Evolutionary conservation across 495 filamentous ascomycete species (phyloP), one percentile per base, ranked within the genome.

Genomic region (Rhypophila decipiens): DNA sequence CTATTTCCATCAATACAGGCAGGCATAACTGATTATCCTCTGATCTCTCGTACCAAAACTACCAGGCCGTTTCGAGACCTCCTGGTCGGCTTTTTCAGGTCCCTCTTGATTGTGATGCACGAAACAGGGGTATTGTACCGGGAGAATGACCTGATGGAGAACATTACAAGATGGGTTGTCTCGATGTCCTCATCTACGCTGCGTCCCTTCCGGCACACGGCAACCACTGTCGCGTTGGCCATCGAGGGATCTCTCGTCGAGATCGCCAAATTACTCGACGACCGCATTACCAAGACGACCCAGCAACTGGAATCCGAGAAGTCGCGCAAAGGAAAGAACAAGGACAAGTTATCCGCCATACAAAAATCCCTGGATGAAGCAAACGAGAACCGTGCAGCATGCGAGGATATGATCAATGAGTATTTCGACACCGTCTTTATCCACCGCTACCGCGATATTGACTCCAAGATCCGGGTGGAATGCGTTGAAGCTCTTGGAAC

Each of bases 361-460:
- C 75, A 90, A 44, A 71, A 74, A 27, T 77, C 69, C 41, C 72
- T 89, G 18, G 72, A 83, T 18, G 78, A 89, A 27, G 78, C 78
- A 15, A 79, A 85, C 44, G 58, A 78, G 44, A 83, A 79, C 50
- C 74, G 82, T 15, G 74, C 84, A 24, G 67, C 72, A 2, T 70
- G 88, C 39, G 79, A 90, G 52, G 73, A 71, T 1, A 75, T 80
- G 43, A 78, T 96, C 38, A 83, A 83, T 49, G 85, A 91, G 55
- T 82, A 87, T 44, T 90, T 96, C 52, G 85, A 95, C 46, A 84
- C 86, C 12, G 81, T 96, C 22, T 98, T 93, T 55, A 82, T 95
- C 23, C 90, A 97, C 63, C 86, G 93, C 21, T 97, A 96, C 63
- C 87, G 93, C 27, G 93, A 98, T 53, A 78, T 96, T 18, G 93